Conservation (phyloP, 192 early-diverging fungal species). For the Backusella psychrophila region DNA sequence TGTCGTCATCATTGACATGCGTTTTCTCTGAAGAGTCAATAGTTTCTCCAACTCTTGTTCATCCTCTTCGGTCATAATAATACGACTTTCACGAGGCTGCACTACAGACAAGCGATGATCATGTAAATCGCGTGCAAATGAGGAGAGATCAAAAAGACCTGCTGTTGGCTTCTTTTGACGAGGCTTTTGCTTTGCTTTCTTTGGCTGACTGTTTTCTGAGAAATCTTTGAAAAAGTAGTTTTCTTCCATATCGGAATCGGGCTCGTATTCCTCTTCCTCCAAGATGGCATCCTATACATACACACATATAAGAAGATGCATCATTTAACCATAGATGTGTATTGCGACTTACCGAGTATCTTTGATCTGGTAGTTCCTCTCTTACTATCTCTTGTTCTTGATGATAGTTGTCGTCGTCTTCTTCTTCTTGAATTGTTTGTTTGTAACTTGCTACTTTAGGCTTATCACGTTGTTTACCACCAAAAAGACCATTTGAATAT, state of each 20-base stretch:
- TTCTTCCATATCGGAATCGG: conserved; percentile 23
- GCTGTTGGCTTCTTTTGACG: neutral
- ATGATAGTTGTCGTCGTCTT: neutral
- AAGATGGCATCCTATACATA: neutral
- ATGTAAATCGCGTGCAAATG: conserved; percentile 24
- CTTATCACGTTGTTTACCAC: conserved; percentile 23
- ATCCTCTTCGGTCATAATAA: conserved; percentile 23
- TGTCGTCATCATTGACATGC: neutral
- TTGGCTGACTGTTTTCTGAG: neutral
- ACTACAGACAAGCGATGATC: conserved; percentile 27
- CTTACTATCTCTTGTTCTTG: neutral
- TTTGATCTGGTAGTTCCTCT: neutral
- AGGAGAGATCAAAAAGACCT: conserved; percentile 17
- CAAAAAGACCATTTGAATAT: conserved; percentile 26
- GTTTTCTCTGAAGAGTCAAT: conserved; percentile 9
- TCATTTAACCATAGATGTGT: neutral
- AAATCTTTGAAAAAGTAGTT: conserved; percentile 33
- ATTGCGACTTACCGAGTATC: neutral
- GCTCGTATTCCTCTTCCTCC: conserved; percentile 13
- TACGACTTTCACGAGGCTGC: conserved; percentile 13
- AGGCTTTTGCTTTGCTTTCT: neutral
- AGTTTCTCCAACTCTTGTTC: conserved; percentile 22
- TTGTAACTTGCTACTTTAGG: conserved; percentile 9
- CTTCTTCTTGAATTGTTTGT: neutral
- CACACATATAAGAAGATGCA: neutral